These are phyloP conservation scores for Alnus rubra DNA, from an alignment of 306 rosid species.

Conservation along the genomic window DNA sequence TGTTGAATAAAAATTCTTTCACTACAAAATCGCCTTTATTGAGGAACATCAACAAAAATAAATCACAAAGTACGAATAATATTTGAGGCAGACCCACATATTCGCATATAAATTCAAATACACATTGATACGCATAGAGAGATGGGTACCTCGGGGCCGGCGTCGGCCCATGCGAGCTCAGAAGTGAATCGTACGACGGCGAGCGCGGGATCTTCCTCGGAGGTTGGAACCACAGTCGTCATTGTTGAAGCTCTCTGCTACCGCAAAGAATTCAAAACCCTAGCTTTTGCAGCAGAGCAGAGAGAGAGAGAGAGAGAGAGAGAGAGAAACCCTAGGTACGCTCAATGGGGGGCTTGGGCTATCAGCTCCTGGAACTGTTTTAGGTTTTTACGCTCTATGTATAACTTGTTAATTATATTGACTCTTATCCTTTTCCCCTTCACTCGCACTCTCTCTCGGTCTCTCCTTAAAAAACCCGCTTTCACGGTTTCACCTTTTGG, in stretches of 20 bases:
- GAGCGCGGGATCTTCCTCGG: slow-evolving; percentile 87
- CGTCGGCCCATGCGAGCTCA: slow-evolving; percentile 95
- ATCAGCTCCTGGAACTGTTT: not conserved
- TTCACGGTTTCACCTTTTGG: not conserved
- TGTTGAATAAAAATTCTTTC: not conserved
- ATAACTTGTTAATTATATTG: not conserved
- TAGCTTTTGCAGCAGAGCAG: slow-evolving; percentile 26
- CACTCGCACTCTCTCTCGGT: no score
- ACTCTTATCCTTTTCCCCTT: not conserved
- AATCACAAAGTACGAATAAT: not conserved
- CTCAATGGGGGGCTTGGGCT: not conserved
- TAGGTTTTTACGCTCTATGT: slow-evolving; percentile 9
- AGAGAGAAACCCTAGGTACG: slow-evolving; percentile 39
- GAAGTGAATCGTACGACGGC: slow-evolving; percentile 77
- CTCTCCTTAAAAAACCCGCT: no score
- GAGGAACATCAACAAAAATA: not conserved
- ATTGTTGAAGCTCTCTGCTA: slow-evolving; percentile 45
- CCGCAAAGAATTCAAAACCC: slow-evolving; percentile 39
- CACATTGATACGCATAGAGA: not conserved
- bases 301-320: no score
- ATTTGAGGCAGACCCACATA: not conserved
- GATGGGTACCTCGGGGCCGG: slow-evolving; percentile 71
- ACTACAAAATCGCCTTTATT: not conserved
- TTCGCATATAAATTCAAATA: not conserved
- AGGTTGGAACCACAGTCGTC: slow-evolving; percentile 87